phyloP scores from a whole-genome alignment of 2,329 filamentous ascomycete genomes.

The Neodidymelliopsis sp. region DNA sequence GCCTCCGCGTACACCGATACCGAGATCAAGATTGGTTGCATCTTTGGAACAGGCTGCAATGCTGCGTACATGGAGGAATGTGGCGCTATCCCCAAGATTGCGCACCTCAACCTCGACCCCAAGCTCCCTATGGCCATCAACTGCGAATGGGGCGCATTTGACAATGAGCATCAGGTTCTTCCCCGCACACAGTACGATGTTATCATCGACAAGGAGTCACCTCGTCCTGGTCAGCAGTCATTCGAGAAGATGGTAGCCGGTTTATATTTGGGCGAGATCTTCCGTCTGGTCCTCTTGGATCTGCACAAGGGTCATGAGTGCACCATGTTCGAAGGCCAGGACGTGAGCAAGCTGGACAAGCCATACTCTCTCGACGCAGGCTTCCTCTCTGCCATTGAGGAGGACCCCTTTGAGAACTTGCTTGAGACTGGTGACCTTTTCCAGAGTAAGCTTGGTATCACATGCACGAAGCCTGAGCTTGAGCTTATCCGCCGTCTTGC shows the following conservation, averaged over 20 bases:
- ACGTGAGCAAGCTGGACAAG: conserved; percentile 80
- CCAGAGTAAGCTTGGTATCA: conserved; percentile 75
- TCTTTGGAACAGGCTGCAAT: conserved; percentile 98
- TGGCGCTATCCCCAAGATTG: conserved; percentile 91
- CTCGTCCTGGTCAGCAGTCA: conserved; percentile 89
- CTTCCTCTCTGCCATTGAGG: conserved; percentile 91
- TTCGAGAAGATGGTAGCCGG: conserved; percentile 99
- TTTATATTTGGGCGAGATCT: conserved; percentile 92
- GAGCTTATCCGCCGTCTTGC: conserved; percentile 88
- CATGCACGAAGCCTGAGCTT: conserved; percentile 77
- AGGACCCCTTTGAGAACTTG: conserved; percentile 95
- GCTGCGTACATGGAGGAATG: conserved; percentile 97
- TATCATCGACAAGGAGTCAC: conserved; percentile 88
- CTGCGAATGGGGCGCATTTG: conserved; percentile 97
- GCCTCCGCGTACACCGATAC: conserved; percentile 96
- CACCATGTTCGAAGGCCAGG: conserved; percentile 84
- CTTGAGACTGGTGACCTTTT: conserved; percentile 87
- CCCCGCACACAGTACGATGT: conserved; percentile 87
- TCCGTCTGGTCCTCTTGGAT: conserved; percentile 85
- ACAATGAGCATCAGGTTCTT: conserved; percentile 90
- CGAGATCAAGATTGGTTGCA: conserved; percentile 93
- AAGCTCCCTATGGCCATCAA: conserved; percentile 94
- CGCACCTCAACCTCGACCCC: conserved; percentile 84
- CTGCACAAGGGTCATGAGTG: conserved; percentile 70
- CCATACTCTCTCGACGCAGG: conserved; percentile 91